phyloP scores from a whole-genome alignment of 352 stramenopile genomes.

The Pythium plurisporium region DNA sequence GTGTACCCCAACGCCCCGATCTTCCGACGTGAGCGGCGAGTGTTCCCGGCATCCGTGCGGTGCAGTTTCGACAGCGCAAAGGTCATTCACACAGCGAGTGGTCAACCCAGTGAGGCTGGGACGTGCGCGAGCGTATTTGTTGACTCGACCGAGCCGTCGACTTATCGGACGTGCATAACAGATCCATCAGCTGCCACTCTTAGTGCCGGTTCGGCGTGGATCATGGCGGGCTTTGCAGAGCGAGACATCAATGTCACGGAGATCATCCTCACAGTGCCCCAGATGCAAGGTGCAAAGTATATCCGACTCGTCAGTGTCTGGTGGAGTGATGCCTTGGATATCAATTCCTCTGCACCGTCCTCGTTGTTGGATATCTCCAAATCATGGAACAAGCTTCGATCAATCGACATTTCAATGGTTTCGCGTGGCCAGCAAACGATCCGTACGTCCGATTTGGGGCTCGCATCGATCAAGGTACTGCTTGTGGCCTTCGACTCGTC shows the following conservation, averaged over 20 bases:
- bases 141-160: conserved; percentile 16
- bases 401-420: conserved; percentile 35
- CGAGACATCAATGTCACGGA: conserved; percentile 30
- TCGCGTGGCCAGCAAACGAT: conserved; percentile 40
- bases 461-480: conserved; percentile 26
- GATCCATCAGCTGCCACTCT: conserved; percentile 29
- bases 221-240: conserved; percentile 44
- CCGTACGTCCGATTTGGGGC: conserved; percentile 20
- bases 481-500: conserved; percentile 48
- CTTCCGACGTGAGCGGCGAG: conserved; percentile 21
- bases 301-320: conserved; percentile 42
- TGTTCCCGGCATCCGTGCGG: conserved; percentile 26
- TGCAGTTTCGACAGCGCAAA: conserved; percentile 28
- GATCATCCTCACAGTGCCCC: conserved; percentile 36
- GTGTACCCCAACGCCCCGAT: conserved; percentile 37
- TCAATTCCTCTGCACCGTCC: conserved; percentile 9
- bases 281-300: conserved; percentile 42
- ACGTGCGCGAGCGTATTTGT: conserved; percentile 8
- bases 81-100: conserved; percentile 12
- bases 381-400: conserved; percentile 38
- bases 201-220: conserved; percentile 42
- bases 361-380: conserved; percentile 28
- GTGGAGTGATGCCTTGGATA: conserved; percentile 27
- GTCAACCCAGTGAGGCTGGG: background rate
- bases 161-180: conserved; percentile 34